Base-by-base conservation (phyloP, 2,329 filamentous ascomycete genomes). In the Exophiala lecanii-corni region DNA sequence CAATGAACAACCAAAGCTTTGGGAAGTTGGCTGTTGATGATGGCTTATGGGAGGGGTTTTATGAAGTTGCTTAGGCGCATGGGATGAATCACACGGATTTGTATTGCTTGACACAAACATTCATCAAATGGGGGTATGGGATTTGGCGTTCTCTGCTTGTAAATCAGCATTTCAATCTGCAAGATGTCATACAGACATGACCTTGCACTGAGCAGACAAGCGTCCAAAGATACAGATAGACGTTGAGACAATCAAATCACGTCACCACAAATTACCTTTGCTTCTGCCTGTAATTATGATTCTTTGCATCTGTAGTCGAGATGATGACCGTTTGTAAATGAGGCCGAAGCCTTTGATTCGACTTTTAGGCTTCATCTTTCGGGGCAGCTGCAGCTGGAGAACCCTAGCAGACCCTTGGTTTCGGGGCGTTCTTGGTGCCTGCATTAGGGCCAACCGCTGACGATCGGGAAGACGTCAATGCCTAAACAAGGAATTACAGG, bases 1-100 rank as follows among this genome's bases (percentile, higher is more conserved):
- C 17, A 13, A 34, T 39, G 36, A 39, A n/a, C 35, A 39, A 39
- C n/a, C 19, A 28, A 33, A 21, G 18, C 40, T 28, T 39, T 36
- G 42, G 47, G 42, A 51, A 41, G 38, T 40, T 49, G 37, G 43
- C 20, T 33, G 36, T 43, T 23, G 16, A 38, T 41, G 36, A 46
- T 45, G 51, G 46, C 41, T 26, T 26, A 26, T 46, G 50, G 38
- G 44, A 45, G 38, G 43, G 47, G 34, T 50, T 51, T 52, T 41
- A 52, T 33, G 50, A 52, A 23, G 41, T 51, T 51, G 45, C 41
- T 45, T 23, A 32, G 43, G 45, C 45, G 45, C 45, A 50, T 45
- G 45, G 51, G 45, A 54, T 51, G 48, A 51, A 44, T 54, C 45
- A 49, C 38, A 48, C 43, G 47, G 51, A 38, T 43, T 42, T 53